Evolutionary conservation across 2,329 filamentous ascomycete species (phyloP), one percentile per base, ranked within the genome.

Genomic region (Pyrenochaeta sp.): DNA sequence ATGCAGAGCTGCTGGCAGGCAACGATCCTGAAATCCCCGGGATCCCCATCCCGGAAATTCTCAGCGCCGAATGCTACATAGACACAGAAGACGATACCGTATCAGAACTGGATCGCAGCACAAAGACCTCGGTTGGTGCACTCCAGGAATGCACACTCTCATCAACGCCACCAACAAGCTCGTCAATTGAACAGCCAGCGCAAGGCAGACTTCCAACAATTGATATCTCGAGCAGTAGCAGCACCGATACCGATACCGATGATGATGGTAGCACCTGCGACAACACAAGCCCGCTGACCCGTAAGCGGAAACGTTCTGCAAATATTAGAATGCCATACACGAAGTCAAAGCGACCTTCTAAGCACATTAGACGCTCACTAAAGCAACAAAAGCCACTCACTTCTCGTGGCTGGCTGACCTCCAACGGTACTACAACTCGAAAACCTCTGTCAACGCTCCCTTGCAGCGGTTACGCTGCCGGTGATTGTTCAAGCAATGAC

Each of bases 241-340:
- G 44, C 29, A 42, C 32, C 24, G 27, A 36, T 26, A 41, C 23
- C 32, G 24, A 44, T 32, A 36, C 21, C 22, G 24, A 43, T 38
- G 30, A 39, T 29, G 21, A 44, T 15, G 15, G 35, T 26, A 21
- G 41, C 26, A n/a, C 18, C 32, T 19, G 24, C 28, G 37, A 43
- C 28, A 17, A 45, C 21, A 46, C 20, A 37, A 22, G 37, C 31
- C 39, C 17, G 32, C 47, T 24, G 26, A 43, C n/a, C 23, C 48
- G 32, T 39, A 51, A 52, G 44, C 41, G 41, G 35, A 45, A 50
- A 41, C 46, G 31, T 15, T 22, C 17, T 37, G 29, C 41, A 15
- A 27, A 46, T 26, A 43, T n/a, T 46, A 27, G 19, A 46, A n/a
- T n/a, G n/a, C n/a, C n/a, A n/a, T n/a, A n/a, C n/a, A n/a, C n/a